Evolutionary conservation across 176 grass and related monocot genomes (phyloP).

Genomic region (barley (Hordeum vulgare)): DNA sequence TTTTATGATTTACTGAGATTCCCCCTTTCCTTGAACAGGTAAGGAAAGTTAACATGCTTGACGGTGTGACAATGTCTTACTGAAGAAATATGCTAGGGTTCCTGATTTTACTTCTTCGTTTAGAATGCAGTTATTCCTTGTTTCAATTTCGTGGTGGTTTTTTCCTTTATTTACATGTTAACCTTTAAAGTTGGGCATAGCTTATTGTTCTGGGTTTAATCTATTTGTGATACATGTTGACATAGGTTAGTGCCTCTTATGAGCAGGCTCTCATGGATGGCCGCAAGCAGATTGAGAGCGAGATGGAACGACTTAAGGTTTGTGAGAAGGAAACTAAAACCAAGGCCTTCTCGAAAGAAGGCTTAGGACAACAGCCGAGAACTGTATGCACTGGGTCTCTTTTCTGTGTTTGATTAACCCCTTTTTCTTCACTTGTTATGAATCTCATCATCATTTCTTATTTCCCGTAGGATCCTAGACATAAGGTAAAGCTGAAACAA

Average conservation of each 20-base stretch:
- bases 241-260: conserved; percentile 82
- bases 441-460: neutral
- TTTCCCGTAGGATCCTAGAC: conserved; percentile 75
- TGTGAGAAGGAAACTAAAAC: conserved; percentile 99
- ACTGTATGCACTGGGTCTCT: conserved; percentile 54
- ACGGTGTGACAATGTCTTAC: no score
- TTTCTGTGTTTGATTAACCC: conserved; percentile 14
- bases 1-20: no score
- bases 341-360: conserved; percentile 99
- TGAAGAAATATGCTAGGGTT: no score
- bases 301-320: conserved; percentile 99
- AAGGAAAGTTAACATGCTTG: no score
- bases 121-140: no score
- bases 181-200: neutral
- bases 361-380: conserved; percentile 95
- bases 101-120: no score
- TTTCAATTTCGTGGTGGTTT: no score
- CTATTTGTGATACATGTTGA: conserved; percentile 77
- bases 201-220: conserved; percentile 48
- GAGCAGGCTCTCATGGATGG: conserved; percentile 99
- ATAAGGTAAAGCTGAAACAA: no score
- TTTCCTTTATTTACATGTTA: neutral
- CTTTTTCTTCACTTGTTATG: conserved; percentile 21
- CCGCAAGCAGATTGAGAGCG: conserved; percentile 92
- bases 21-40: no score